Evolutionary conservation across 176 grass and related monocot genomes (phyloP), one percentile per base, ranked within the genome.

Genomic region (Alloteropsis semialata): DNA sequence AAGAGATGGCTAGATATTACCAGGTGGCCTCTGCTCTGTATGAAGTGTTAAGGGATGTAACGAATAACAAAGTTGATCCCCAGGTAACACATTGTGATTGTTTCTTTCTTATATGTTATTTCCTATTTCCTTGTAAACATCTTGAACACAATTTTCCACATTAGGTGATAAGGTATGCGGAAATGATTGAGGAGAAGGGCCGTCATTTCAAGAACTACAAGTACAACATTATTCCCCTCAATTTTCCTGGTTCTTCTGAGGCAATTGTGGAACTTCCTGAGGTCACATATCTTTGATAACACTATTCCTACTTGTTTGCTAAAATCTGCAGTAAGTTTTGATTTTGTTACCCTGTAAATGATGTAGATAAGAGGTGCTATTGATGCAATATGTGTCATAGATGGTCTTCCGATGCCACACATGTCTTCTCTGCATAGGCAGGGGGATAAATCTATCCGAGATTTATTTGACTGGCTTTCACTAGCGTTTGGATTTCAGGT

Each of bases 381-480:
- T 33, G 33, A 70, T 84, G 86, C 65, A 48, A 82, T 94, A 82
- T 48, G 77, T 39, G 77, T 61, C 34, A 65, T 84, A 73, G 72
- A 89, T 57, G 82, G 69, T 14, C 89, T 94, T 94, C 92, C 86
- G 56, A 82, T 43, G 59, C 85, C 83, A 77, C 48, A 86, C 55
- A 69, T 69, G 61, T 55, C 48, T 82, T 80, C 84, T 64, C 30
- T 75, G n/a, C 67, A 48, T 27, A 53, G 21, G 18, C 74, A 72
- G 2, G 53, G 74, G 80, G 72, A 68, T 74, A 82, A 44, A 86
- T 70, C 78, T 49, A 59, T 94, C 46, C 19, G 10, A 67, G 92
- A 94, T 89, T 84, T 94, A 69, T 81, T 94, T 74, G 92, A 94
- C 76, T 91, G 89, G 89, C 89, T 94, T 94, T 85, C 80, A 9